These are phyloP conservation scores for Lipomyces lipofer DNA, from an alignment of 805 yeast genomes.

Conservation along the genomic window DNA sequence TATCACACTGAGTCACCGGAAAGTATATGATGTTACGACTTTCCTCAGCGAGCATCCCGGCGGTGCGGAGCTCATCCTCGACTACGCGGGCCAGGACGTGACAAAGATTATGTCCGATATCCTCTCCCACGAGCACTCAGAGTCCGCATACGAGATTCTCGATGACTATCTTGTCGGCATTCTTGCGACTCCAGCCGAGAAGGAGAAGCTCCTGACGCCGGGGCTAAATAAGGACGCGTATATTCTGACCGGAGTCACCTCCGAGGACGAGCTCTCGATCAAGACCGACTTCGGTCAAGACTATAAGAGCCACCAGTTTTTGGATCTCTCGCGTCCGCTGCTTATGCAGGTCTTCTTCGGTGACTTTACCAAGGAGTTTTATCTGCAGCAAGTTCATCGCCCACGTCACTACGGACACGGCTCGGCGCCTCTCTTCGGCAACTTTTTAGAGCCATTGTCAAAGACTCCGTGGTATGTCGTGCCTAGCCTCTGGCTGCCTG, in stretches of 20 bases:
- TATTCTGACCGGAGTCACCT: conserved; percentile 53
- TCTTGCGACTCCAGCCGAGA: conserved; percentile 79
- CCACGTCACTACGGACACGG: conserved; percentile 98
- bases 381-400: conserved; percentile 93
- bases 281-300: conserved; percentile 79
- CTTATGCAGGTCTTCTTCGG: conserved; percentile 76
- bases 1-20: conserved; percentile 70
- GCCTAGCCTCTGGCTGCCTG: conserved; percentile 85
- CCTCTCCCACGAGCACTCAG: conserved; percentile 74
- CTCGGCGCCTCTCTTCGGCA: conserved; percentile 93
- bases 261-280: conserved; percentile 68
- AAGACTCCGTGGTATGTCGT: conserved; percentile 94
- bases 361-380: conserved; percentile 80
- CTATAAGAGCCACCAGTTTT: conserved; percentile 72
- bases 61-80: conserved; percentile 56
- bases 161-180: conserved; percentile 82
- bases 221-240: conserved; percentile 41
- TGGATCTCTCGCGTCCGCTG: conserved; percentile 82
- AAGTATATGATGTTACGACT: conserved; percentile 78
- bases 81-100: conserved; percentile 43
- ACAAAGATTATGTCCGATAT: conserved; percentile 77
- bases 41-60: conserved; percentile 75
- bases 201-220: conserved; percentile 59
- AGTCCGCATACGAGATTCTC: conserved; percentile 80
- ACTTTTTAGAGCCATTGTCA: conserved; percentile 87